These are phyloP conservation scores for Penicillium capsulatum DNA, from an alignment of 2,329 filamentous ascomycete genomes.

Conservation along the genomic window DNA sequence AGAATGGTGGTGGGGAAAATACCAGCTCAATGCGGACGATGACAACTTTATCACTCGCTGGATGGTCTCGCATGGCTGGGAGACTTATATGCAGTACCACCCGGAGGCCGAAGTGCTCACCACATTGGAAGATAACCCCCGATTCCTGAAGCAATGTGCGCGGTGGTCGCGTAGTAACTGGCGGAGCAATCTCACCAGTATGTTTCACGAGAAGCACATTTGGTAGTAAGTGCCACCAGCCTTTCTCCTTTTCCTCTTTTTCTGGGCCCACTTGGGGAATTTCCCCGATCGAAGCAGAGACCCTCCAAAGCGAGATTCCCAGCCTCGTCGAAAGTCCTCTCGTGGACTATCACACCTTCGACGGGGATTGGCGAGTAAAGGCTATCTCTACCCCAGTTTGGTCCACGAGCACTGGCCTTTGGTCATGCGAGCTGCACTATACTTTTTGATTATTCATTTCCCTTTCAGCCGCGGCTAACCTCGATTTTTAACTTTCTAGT, in stretches of 20 bases:
- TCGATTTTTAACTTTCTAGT: constrained; percentile 46
- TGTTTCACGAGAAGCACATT: constrained; percentile 77
- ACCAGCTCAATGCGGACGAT: constrained; percentile 90
- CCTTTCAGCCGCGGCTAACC: constrained; percentile 25
- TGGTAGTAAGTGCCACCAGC: constrained; percentile 66
- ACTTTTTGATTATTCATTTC: constrained; percentile 4
- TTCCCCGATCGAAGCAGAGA: too few relatives aligned
- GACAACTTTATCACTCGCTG: constrained; percentile 98
- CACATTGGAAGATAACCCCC: constrained; percentile 80
- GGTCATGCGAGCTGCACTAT: background rate
- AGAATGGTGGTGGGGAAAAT: constrained; percentile 71
- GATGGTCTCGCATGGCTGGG: constrained; percentile 88
- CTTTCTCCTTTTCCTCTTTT: constrained; percentile 11
- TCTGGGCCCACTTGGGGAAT: background rate
- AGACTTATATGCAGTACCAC: constrained; percentile 94
- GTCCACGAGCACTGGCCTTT: too few relatives aligned
- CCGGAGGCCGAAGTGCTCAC: constrained; percentile 87
- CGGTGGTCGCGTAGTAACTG: constrained; percentile 97
- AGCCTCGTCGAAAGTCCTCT: too few relatives aligned
- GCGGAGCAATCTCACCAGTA: constrained; percentile 91
- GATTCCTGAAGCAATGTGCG: constrained; percentile 89
- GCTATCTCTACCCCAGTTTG: too few relatives aligned
- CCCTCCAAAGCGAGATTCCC: too few relatives aligned
- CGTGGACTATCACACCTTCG: too few relatives aligned
- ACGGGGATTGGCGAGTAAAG: too few relatives aligned